Evolutionary conservation across 2,329 filamentous ascomycete species (phyloP).

Genomic region (Colletotrichum lini): DNA sequence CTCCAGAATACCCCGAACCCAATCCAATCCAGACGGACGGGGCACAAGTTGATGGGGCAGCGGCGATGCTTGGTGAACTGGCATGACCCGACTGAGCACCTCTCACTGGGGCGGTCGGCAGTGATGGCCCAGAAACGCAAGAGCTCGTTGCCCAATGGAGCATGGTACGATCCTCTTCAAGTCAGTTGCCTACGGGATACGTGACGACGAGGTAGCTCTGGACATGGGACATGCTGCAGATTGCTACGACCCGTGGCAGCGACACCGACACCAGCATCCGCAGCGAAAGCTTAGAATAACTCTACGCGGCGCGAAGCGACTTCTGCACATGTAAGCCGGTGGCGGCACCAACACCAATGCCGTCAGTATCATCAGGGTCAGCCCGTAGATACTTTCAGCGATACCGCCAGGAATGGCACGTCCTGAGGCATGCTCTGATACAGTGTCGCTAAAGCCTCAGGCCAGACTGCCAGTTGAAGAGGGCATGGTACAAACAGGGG

Average conservation of each 20-base stretch:
- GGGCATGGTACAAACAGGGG: conserved; percentile 18
- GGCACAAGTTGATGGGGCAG: conserved; percentile 38
- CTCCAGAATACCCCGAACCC: conserved; percentile 11
- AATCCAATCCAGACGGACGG: conserved; percentile 36
- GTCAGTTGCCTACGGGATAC: conserved; percentile 23
- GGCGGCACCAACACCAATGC: conserved; percentile 1
- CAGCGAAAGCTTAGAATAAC: neutral
- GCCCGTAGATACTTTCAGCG: neutral
- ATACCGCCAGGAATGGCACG: neutral
- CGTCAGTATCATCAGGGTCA: conserved; percentile 11
- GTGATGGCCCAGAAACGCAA: conserved; percentile 26
- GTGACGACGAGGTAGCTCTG: conserved; percentile 3
- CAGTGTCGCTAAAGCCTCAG: conserved; percentile 23
- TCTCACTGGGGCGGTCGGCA: conserved; percentile 37
- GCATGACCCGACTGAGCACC: conserved; percentile 37
- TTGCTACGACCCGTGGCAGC: conserved; percentile 23
- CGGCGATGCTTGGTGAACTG: conserved; percentile 42
- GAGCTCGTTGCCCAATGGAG: conserved; percentile 28
- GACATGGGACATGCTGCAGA: conserved; percentile 38
- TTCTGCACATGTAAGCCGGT: conserved; percentile 8
- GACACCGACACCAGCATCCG: conserved; percentile 3
- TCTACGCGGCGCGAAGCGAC: conserved; percentile 21
- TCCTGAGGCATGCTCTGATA: conserved; percentile 14
- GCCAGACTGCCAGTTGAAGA: conserved; percentile 4
- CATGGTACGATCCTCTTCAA: conserved; percentile 32